Evolutionary conservation across 1,284 basidiomycete species (phyloP).

Genomic region (Agaricales sp.): DNA sequence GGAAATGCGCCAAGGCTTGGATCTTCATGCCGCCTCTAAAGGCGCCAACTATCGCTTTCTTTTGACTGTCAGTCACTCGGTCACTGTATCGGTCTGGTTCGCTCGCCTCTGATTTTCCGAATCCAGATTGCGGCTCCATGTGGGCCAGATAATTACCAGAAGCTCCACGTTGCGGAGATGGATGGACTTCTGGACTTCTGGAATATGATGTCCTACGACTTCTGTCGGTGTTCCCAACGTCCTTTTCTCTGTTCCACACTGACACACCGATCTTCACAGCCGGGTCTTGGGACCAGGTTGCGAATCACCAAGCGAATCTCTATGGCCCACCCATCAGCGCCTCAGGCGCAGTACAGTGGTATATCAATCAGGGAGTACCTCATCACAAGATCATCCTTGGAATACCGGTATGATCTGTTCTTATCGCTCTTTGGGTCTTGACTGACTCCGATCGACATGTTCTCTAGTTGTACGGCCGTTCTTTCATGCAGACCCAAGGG

Average conservation of each 20-base stretch:
- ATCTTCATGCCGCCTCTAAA: constrained; percentile 54
- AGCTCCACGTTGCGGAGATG: constrained; percentile 77
- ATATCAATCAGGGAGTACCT: constrained; percentile 60
- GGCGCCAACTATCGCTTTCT: constrained; percentile 54
- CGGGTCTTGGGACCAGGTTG: constrained; percentile 72
- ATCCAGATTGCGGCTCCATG: constrained; percentile 83
- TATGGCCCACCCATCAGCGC: constrained; percentile 59
- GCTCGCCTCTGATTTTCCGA: neutral
- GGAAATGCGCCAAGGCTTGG: constrained; percentile 61
- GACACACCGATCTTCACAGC: constrained; percentile 28
- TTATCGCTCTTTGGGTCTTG: neutral
- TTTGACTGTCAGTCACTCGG: constrained; percentile 47
- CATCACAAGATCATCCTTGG: constrained; percentile 82
- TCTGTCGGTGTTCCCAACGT: constrained; percentile 34
- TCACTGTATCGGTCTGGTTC: neutral
- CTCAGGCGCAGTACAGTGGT: constrained; percentile 67
- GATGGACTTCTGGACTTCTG: constrained; percentile 85
- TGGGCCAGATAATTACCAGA: constrained; percentile 79
- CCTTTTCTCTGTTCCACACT: constrained; percentile 9
- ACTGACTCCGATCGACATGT: neutral
- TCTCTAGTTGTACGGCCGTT: constrained; percentile 68
- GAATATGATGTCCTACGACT: constrained; percentile 95
- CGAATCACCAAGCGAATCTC: constrained; percentile 87
- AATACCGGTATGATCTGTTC: constrained; percentile 42
- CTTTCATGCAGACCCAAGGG: constrained; percentile 81